Percentiles rank a stretch among this genome's conserved stretches.
phyloP scores from a whole-genome alignment of 2,329 filamentous ascomycete species.

The Fusarium guadeloupense region DNA sequence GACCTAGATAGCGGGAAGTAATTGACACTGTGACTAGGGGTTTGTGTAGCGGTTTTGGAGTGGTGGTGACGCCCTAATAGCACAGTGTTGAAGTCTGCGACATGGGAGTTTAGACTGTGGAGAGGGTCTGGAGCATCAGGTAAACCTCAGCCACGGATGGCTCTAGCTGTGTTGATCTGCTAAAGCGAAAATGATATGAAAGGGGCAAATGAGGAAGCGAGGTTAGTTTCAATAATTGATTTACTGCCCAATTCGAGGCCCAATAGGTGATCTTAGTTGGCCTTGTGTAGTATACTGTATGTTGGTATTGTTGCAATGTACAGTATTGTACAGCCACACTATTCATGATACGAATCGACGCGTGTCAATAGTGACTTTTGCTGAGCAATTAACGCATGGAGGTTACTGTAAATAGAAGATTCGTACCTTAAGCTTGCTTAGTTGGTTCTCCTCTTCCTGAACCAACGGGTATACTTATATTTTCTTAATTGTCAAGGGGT shows the following conservation, averaged over 20 bases:
- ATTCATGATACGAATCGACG: conserved; percentile 15
- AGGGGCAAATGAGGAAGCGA: conserved; percentile 40
- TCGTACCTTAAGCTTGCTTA: too few relatives aligned
- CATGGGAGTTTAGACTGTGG: conserved; percentile 30
- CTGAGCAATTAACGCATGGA: not conserved
- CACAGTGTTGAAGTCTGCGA: conserved; percentile 32
- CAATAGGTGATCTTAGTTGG: too few relatives aligned
- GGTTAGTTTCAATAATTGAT: conserved; percentile 3
- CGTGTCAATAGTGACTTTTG: conserved; percentile 17
- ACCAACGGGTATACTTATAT: too few relatives aligned
- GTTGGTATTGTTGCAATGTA: conserved; percentile 6
- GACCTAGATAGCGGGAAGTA: conserved; percentile 9
- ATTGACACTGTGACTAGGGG: conserved; percentile 34
- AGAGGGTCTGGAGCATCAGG: conserved; percentile 26
- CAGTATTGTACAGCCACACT: conserved; percentile 32
- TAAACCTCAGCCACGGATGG: conserved; percentile 23
- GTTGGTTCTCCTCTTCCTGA: too few relatives aligned
- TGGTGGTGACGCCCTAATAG: not conserved
- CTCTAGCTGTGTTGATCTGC: conserved; percentile 35
- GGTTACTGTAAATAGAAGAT: not conserved
- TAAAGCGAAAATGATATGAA: conserved; percentile 15
- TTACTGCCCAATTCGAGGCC: conserved; percentile 26
- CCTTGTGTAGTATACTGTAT: too few relatives aligned
- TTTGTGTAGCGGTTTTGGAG: not conserved
- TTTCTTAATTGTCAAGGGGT: not conserved